Percentiles rank a stretch among this genome's conserved stretches.
Evolutionary conservation across 2,329 filamentous ascomycete species (phyloP).

Genomic region (Neopestalotiopsis clavispora): DNA sequence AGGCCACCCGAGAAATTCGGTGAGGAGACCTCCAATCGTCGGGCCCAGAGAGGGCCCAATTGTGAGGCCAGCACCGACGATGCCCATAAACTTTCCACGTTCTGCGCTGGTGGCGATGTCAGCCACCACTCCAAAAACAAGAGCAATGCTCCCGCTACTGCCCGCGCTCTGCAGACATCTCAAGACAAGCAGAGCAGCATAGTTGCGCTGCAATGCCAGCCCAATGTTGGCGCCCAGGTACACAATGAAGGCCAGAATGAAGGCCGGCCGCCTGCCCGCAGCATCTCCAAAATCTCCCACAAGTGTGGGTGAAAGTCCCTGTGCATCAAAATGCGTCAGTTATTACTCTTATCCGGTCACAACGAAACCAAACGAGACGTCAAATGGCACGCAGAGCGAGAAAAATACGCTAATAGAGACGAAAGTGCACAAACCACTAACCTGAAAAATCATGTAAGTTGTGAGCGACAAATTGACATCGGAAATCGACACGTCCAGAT

Average conservation of each 20-base stretch:
- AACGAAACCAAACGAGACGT: too few relatives aligned
- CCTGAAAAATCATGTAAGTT: constrained; percentile 63
- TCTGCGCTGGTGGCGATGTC: constrained; percentile 73
- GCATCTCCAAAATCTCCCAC: constrained; percentile 67
- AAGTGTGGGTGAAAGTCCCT: constrained; percentile 61
- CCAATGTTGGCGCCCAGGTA: constrained; percentile 65
- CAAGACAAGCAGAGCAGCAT: constrained; percentile 62
- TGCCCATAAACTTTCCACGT: constrained; percentile 74
- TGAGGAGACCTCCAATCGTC: constrained; percentile 67
- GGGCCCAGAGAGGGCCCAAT: constrained; percentile 61
- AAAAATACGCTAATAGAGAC: too few relatives aligned
- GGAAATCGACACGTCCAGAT: constrained; percentile 42
- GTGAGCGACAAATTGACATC: constrained; percentile 58
- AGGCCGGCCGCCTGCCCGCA: constrained; percentile 65
- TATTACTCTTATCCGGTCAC: too few relatives aligned
- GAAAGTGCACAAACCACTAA: too few relatives aligned
- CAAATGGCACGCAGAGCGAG: too few relatives aligned
- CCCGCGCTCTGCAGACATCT: constrained; percentile 68
- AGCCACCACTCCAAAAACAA: constrained; percentile 73
- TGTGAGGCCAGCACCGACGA: constrained; percentile 64
- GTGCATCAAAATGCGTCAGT: constrained; percentile 38
- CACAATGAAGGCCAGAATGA: constrained; percentile 60
- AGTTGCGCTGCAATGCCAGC: constrained; percentile 61
- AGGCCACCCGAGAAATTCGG: constrained; percentile 69
- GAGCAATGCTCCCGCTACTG: constrained; percentile 71